Evolutionary conservation across 192 early-diverging fungal species (phyloP).

Genomic region (Spizellomyces sp.): DNA sequence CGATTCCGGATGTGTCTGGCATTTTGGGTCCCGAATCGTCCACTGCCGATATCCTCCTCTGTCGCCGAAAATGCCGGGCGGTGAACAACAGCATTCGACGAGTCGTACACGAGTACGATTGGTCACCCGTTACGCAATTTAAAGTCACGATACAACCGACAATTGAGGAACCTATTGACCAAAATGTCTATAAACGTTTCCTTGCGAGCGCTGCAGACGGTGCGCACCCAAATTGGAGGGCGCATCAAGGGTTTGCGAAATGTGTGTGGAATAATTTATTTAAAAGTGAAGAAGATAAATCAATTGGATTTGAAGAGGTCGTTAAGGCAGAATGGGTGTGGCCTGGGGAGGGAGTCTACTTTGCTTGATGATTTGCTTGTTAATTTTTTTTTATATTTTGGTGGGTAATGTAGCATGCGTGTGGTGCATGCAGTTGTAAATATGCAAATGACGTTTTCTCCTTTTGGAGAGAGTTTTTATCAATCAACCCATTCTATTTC

Average conservation of each 20-base stretch:
- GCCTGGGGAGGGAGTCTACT: too few species aligned
- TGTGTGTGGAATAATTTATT: not conserved
- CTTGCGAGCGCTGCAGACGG: slow-evolving; percentile 2
- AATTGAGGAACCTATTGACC: not conserved
- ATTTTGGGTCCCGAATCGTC: not conserved
- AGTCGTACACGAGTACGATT: not conserved
- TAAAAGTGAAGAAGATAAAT: not conserved
- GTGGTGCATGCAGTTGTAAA: too few species aligned
- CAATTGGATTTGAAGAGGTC: too few species aligned
- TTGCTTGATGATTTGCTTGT: too few species aligned
- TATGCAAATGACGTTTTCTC: too few species aligned
- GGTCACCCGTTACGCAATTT: not conserved
- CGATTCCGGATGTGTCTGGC: not conserved
- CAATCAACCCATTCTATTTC: too few species aligned
- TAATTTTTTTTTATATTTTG: too few species aligned
- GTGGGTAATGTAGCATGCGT: too few species aligned
- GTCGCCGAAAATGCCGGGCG: not conserved
- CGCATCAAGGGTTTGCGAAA: not conserved
- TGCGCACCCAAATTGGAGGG: not conserved
- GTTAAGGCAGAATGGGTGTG: too few species aligned
- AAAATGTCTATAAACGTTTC: not conserved
- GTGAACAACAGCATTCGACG: not conserved
- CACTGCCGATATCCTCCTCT: not conserved
- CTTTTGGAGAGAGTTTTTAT: too few species aligned
- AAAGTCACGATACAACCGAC: not conserved